A percentile compares a stretch with the other conserved stretches of the same genome.
Conservation (phyloP, 345 rosid species). For the Camelina laxa region DNA sequence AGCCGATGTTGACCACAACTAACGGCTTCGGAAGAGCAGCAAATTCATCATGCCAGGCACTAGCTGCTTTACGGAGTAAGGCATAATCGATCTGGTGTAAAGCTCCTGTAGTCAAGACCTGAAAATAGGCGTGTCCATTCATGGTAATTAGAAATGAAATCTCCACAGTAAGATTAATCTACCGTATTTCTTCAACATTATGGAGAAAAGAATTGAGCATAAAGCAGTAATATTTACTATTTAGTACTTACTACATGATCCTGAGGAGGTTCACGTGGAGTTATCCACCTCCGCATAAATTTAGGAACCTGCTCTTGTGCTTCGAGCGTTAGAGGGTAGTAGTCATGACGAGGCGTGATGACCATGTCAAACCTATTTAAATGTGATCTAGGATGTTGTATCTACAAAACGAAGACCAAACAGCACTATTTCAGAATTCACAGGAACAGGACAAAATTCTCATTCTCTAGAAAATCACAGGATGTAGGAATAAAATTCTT, state of each 20-base stretch:
- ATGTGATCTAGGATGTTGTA: conserved; percentile 91
- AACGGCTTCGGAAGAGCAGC: conserved; percentile 90
- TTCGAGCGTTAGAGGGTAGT: conserved; percentile 80
- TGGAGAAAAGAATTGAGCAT: background rate
- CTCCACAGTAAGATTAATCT: conserved; percentile 21
- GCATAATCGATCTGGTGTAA: conserved; percentile 89
- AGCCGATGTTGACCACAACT: conserved; percentile 89
- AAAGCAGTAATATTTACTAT: conserved; percentile 13
- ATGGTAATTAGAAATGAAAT: conserved; percentile 12
- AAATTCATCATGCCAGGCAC: conserved; percentile 89
- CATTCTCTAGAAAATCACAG: background rate
- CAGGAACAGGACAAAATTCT: background rate
- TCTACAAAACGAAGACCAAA: conserved; percentile 48
- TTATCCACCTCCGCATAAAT: conserved; percentile 78
- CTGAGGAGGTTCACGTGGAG: conserved; percentile 80
- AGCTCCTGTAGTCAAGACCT: conserved; percentile 92
- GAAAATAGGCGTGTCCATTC: conserved; percentile 34
- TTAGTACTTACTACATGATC: conserved; percentile 73
- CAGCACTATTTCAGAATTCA: background rate
- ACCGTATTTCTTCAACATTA: conserved; percentile 7
- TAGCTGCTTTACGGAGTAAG: conserved; percentile 84
- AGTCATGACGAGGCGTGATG: conserved; percentile 91
- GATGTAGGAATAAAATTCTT: conserved; percentile 1
- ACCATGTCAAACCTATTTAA: conserved; percentile 93
- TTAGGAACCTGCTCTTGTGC: conserved; percentile 81